phyloP scores from a whole-genome alignment of 805 yeast genomes.

The Saturnispora saitoi region DNA sequence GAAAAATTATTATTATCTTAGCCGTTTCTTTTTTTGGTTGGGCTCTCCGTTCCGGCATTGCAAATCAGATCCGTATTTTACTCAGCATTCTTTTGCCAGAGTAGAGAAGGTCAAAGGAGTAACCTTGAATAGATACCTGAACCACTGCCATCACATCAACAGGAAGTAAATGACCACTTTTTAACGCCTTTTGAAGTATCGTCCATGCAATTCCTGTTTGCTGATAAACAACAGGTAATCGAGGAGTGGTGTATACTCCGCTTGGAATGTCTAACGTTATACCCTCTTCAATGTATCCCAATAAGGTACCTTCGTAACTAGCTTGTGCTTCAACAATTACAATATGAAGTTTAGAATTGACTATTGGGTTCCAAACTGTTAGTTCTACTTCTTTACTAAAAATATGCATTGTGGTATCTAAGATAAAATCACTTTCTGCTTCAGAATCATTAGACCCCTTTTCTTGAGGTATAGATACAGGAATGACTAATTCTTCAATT shows the following conservation, averaged over 20 bases:
- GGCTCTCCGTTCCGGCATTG: neutral
- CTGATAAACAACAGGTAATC: constrained; percentile 40
- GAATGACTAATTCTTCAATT: constrained; percentile 21
- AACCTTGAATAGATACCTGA: constrained; percentile 32
- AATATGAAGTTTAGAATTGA: constrained; percentile 36
- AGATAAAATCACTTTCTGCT: constrained; percentile 28
- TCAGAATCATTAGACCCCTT: constrained; percentile 17
- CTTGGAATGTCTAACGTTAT: constrained; percentile 29
- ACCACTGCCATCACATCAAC: constrained; percentile 34
- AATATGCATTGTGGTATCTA: constrained; percentile 45
- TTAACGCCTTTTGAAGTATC: constrained; percentile 40
- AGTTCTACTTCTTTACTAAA: constrained; percentile 47
- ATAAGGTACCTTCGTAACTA: constrained; percentile 31
- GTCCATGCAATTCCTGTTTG: constrained; percentile 37
- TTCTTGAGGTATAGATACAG: constrained; percentile 15
- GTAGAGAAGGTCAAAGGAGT: constrained; percentile 35
- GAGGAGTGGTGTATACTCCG: constrained; percentile 41
- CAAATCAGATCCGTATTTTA: constrained; percentile 25
- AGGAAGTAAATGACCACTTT: constrained; percentile 39
- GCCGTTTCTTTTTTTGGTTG: neutral
- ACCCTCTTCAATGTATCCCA: constrained; percentile 32
- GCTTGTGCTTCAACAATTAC: constrained; percentile 41
- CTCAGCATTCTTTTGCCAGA: constrained; percentile 37
- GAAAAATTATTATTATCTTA: neutral
- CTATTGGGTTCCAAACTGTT: constrained; percentile 45